Base-by-base conservation (phyloP, 1,139 yeast species). In the Yamadazyma spencermartinsiae region DNA sequence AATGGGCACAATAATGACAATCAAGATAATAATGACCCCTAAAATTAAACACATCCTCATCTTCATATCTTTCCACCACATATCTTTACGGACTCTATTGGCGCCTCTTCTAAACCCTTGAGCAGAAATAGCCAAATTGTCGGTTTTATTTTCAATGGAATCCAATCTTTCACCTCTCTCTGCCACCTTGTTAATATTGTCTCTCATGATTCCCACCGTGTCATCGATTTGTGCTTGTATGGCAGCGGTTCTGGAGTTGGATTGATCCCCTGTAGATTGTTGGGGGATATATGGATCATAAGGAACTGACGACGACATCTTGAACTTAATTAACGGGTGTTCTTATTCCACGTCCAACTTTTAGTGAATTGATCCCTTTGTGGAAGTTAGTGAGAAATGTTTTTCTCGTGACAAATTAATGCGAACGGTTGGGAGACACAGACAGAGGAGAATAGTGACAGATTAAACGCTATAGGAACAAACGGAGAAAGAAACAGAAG, bases 51-150 rank as follows among this genome's bases (percentile, higher is more conserved):
- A 92, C 74, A 90, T 72, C 63, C 96, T 83, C 95, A 92, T 86
- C 72, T 92, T 92, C 79, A 94, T 78, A 63, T 92, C 97, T 66
- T 94, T 92, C 88, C 95, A 86, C 98, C 98, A 92, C 98, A 92
- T 92, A 61, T 89, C 96, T 65, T 90, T 94, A 70, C 99, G 86
- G 35, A 92, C 98, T 55, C 96, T 81, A 68, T 90, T 92, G 42
- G 98, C 98, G 31, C 97, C 96, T 61, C 96, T 80, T 63, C 95
- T 87, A 73, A 94, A 94, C 24, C 96, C 95, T 55, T 88, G 95
- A 6, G 99, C 98, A 37, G 90, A 80, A 38, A 84, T 88, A 30
- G 96, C 96, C 57, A 92, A 76, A 62, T 87, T 88, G 56, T 89
- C 96, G 12, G 98, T 94, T 63, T 90, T 87, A 62, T 87, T 95